phyloP scores from a whole-genome alignment of 2,329 filamentous ascomycete species.

The Aaosphaeria arxii region DNA sequence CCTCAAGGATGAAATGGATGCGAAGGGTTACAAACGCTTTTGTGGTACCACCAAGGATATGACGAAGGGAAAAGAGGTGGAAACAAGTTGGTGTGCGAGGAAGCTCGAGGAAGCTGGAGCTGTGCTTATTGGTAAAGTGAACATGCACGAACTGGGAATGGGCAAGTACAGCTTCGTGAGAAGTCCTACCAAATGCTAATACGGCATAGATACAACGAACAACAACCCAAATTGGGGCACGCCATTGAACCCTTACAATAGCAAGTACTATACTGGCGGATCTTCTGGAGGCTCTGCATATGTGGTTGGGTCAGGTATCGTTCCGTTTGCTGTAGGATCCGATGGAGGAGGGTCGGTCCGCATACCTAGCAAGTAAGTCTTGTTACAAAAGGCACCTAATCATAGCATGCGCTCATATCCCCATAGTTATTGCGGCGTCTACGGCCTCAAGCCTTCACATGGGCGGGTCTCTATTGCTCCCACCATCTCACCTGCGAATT shows the following conservation, averaged over 20 bases:
- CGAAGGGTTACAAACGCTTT: conserved; percentile 67
- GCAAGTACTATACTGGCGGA: conserved; percentile 73
- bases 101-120: conserved; percentile 73
- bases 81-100: conserved; percentile 68
- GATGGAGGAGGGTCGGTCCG: conserved; percentile 76
- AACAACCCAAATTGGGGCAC: conserved; percentile 76
- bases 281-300: conserved; percentile 77
- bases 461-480: conserved; percentile 63
- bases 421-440: conserved; percentile 72
- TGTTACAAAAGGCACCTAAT: background rate
- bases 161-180: conserved; percentile 39
- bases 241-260: conserved; percentile 74
- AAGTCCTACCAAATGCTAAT: background rate
- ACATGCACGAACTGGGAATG: conserved; percentile 78
- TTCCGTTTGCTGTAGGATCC: conserved; percentile 69
- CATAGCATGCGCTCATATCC: conserved; percentile 39
- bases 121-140: conserved; percentile 71
- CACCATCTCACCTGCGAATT: conserved; percentile 56
- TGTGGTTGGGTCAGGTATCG: conserved; percentile 64
- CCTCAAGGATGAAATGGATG: conserved; percentile 76
- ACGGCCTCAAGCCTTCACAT: conserved; percentile 77
- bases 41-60: conserved; percentile 63
- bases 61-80: conserved; percentile 44
- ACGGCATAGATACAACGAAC: conserved; percentile 68
- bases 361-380: conserved; percentile 37